phyloP scores from a whole-genome alignment of 345 rosid species.

The Camelina laxa region DNA sequence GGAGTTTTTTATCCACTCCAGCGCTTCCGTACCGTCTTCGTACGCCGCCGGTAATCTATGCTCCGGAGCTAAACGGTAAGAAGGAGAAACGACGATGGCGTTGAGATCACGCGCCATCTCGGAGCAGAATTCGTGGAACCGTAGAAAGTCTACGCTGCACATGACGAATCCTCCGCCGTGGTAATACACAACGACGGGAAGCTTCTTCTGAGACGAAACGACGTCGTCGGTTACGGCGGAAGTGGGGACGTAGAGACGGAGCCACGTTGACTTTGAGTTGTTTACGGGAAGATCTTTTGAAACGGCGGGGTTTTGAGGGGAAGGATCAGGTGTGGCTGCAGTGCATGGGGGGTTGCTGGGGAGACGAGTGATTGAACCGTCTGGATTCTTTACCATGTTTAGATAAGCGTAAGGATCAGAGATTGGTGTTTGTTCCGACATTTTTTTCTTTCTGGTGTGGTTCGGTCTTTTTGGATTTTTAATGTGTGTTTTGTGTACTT shows the following conservation, averaged over 20 bases:
- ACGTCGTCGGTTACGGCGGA: background rate
- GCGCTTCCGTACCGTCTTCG: slow-evolving; percentile 59
- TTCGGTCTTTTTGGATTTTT: background rate
- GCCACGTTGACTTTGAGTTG: slow-evolving; percentile 33
- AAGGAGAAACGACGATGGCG: slow-evolving; percentile 54
- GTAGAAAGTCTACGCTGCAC: slow-evolving; percentile 30
- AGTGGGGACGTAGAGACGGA: slow-evolving; percentile 39
- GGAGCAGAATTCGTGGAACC: slow-evolving; percentile 48
- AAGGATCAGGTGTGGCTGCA: slow-evolving; percentile 35
- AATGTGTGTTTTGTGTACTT: too few species aligned
- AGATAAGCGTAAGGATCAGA: slow-evolving; percentile 45
- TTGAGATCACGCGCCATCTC: slow-evolving; percentile 42
- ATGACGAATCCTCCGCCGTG: slow-evolving; percentile 73
- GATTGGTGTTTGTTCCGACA: slow-evolving; percentile 35
- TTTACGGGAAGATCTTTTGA: slow-evolving; percentile 40
- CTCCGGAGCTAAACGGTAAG: slow-evolving; percentile 71
- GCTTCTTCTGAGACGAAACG: slow-evolving; percentile 34
- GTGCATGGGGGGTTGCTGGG: background rate
- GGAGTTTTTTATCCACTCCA: slow-evolving; percentile 48
- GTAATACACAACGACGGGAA: slow-evolving; percentile 64
- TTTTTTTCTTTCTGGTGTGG: background rate
- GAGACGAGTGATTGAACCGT: slow-evolving; percentile 49
- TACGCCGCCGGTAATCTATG: slow-evolving; percentile 70
- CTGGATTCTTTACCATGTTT: slow-evolving; percentile 40
- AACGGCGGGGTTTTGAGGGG: slow-evolving; percentile 29